These are phyloP conservation scores for Puccinia hordei DNA, from an alignment of 1,284 basidiomycete species.

Conservation along the genomic window DNA sequence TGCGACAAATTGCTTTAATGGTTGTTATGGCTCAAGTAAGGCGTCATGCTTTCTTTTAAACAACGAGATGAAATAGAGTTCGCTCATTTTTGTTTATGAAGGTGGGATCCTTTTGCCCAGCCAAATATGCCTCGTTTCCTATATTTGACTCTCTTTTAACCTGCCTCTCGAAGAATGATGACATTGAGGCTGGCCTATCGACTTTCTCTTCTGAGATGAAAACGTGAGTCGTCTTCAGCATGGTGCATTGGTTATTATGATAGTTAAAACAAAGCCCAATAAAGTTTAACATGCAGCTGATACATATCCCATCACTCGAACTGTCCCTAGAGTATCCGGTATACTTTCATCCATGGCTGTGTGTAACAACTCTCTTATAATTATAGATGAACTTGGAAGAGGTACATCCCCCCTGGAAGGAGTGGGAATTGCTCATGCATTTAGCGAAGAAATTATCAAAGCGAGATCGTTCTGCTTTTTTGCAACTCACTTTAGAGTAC, in stretches of 20 bases:
- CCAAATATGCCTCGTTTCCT: conserved; percentile 45
- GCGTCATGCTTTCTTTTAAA: not conserved
- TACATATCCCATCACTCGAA: not conserved
- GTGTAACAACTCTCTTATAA: conserved; percentile 52
- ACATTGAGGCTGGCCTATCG: conserved; percentile 77
- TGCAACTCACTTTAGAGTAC: conserved; percentile 49
- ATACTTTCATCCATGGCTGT: conserved; percentile 43
- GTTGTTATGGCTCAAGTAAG: conserved; percentile 54
- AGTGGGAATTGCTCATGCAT: conserved; percentile 84
- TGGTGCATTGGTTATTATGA: not conserved
- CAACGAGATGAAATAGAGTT: not conserved
- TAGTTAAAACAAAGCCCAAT: not conserved
- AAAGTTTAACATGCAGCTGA: not conserved
- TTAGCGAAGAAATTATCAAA: conserved; percentile 78
- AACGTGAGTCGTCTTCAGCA: conserved; percentile 58
- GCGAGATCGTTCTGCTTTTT: conserved; percentile 47
- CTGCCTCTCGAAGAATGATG: conserved; percentile 49
- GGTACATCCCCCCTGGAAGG: conserved; percentile 86
- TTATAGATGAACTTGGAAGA: conserved; percentile 61
- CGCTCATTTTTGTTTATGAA: not conserved
- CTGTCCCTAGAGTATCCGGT: conserved; percentile 20
- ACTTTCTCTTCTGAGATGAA: conserved; percentile 93
- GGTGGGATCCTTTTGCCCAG: conserved; percentile 50
- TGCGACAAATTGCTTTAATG: conserved; percentile 57
- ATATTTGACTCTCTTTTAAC: conserved; percentile 48